Evolutionary conservation across 2,329 filamentous ascomycete genomes (phyloP), one percentile per base, ranked within the genome.

Genomic region (Rugonectria rugulosa): DNA sequence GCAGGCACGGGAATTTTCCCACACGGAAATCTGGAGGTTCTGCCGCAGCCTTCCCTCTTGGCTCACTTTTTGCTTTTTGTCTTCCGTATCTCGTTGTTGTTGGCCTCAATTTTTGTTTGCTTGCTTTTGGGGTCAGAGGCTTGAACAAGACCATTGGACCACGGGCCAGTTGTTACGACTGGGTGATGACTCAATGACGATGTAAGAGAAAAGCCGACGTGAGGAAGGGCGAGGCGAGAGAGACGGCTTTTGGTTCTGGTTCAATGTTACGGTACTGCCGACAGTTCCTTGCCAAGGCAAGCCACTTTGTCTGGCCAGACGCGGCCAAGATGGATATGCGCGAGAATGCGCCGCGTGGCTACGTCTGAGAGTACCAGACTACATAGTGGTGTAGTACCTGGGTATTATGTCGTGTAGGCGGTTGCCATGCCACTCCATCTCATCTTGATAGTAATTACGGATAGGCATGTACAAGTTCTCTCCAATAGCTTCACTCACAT

Each of bases 1-100:
- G n/a, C n/a, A n/a, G n/a, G n/a, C n/a, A n/a, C n/a, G n/a, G n/a
- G n/a, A n/a, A n/a, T n/a, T n/a, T 27, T 27, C 26, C 26, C 32
- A 56, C 54, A 47, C 44, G n/a, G n/a, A n/a, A 24, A 32, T 29
- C 32, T 47, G 44, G 31, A 54, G 51, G 27, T 27, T 43, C 37
- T 26, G 51, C 38, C 31, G 38, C 44, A 48, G 14, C 23, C 14
- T 26, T 24, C 41, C n/a, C n/a, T n/a, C n/a, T n/a, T n/a, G n/a
- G 24, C 27, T 32, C 27, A 17, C 27, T 29, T 15, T 40, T 54
- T 55, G 32, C 34, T 42, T 59, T 24, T 31, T 32, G 11, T 17
- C 29, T 19, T 17, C 31, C 31, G 8, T 15, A 11, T 27, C 11
- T 36, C 32, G 6, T n/a, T 36, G 32, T 27, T 11, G 26, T 27